Evolutionary conservation across 305 asterid species (phyloP).

Genomic region (Rubia tinctorum): DNA sequence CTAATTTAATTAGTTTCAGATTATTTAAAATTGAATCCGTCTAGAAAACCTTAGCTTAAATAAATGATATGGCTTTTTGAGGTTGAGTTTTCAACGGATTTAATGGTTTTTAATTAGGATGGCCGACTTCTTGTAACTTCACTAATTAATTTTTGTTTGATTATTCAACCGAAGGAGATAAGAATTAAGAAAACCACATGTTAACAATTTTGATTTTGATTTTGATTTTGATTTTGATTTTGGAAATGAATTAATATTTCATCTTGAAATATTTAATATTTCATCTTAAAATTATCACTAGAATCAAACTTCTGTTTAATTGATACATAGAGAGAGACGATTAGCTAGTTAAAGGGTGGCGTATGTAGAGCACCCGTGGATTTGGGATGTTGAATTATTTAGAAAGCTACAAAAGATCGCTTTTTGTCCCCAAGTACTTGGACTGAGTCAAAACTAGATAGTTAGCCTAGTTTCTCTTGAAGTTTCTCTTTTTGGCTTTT

Average conservation of each 20-base stretch:
- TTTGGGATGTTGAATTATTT: background rate
- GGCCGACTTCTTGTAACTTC: background rate
- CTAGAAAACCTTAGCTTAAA: background rate
- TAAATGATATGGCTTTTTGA: background rate
- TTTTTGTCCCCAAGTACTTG: background rate
- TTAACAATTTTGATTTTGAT: no score
- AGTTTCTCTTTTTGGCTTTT: no score
- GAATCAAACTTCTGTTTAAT: background rate
- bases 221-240: no score
- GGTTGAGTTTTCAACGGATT: background rate
- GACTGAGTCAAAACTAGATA: no score
- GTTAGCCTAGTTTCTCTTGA: no score
- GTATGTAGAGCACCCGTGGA: background rate
- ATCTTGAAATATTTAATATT: no score
- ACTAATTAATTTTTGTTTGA: background rate
- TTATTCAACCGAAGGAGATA: background rate
- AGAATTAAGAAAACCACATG: background rate
- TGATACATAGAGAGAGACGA: background rate
- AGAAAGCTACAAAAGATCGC: slow-evolving; percentile 8
- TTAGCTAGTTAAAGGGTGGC: background rate
- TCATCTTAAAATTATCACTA: no score
- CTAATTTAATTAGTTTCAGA: background rate
- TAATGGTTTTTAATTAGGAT: background rate
- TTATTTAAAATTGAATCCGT: background rate
- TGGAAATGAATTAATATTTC: background rate